These are phyloP conservation scores for Diaporthe destruens DNA, from an alignment of 2,329 filamentous ascomycete genomes.

Conservation along the genomic window DNA sequence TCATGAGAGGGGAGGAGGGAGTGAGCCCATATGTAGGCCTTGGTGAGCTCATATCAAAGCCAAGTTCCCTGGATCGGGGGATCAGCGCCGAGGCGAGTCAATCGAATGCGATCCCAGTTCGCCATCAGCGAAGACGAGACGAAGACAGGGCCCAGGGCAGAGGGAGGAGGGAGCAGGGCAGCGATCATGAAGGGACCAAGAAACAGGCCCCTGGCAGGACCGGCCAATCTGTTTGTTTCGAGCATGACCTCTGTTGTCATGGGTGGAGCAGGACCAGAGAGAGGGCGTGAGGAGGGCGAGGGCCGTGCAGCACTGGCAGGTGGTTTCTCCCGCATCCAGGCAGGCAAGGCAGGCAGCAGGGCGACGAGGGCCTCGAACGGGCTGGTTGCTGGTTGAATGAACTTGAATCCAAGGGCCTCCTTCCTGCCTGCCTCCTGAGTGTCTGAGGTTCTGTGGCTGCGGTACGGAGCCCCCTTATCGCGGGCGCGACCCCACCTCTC, in stretches of 20 bases:
- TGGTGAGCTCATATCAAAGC: slow-evolving; percentile 32
- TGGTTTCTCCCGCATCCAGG: slow-evolving; percentile 14
- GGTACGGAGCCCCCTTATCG: slow-evolving; percentile 28
- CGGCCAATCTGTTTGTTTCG: slow-evolving; percentile 31
- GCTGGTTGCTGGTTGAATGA: too few relatives aligned
- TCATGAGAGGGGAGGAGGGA: slow-evolving; percentile 20
- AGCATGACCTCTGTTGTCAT: neutral
- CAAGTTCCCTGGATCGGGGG: slow-evolving; percentile 1
- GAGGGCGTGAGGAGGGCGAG: slow-evolving; percentile 14
- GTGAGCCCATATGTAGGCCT: slow-evolving; percentile 40
- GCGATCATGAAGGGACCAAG: slow-evolving; percentile 9
- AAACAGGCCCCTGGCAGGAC: slow-evolving; percentile 31
- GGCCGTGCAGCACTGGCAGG: slow-evolving; percentile 7
- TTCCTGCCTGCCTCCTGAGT: slow-evolving; percentile 27
- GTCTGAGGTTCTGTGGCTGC: slow-evolving; percentile 29
- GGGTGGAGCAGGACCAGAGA: slow-evolving; percentile 14
- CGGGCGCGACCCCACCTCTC: slow-evolving; percentile 21
- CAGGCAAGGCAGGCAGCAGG: neutral
- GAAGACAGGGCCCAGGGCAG: slow-evolving; percentile 8
- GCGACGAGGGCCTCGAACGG: slow-evolving; percentile 32
- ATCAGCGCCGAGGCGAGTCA: slow-evolving; percentile 34
- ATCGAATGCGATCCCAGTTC: slow-evolving; percentile 24
- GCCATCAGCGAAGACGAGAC: slow-evolving; percentile 3
- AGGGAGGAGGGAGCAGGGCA: slow-evolving; percentile 21
- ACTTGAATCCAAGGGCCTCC: neutral